A percentile compares a stretch with the other conserved stretches of the same genome.
Evolutionary conservation across 2,329 filamentous ascomycete genomes (phyloP).

Genomic region (Ophiocordyceps polyrhachis-furcata): DNA sequence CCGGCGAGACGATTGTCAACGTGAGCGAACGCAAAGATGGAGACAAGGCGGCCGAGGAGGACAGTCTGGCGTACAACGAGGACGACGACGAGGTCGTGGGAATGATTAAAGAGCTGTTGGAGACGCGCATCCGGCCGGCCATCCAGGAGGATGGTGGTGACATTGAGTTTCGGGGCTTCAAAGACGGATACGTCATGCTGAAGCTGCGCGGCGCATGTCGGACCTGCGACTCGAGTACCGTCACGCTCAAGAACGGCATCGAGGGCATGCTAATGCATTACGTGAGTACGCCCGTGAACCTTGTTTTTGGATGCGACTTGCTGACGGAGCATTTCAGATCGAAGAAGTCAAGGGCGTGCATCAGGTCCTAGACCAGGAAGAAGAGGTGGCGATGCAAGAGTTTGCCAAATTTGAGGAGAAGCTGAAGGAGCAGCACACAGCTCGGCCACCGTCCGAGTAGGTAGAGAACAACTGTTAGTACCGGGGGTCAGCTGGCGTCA

Average conservation of each 20-base stretch:
- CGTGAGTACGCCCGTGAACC: constrained; percentile 30
- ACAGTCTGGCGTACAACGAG: constrained; percentile 68
- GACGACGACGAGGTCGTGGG: constrained; percentile 86
- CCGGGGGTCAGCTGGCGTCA: not conserved
- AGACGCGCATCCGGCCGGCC: constrained; percentile 83
- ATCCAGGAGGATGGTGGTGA: constrained; percentile 97
- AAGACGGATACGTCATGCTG: constrained; percentile 60
- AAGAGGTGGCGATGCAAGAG: constrained; percentile 69
- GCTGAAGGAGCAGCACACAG: constrained; percentile 34
- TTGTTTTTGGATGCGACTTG: not conserved
- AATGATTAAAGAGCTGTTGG: constrained; percentile 96
- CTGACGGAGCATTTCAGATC: constrained; percentile 35
- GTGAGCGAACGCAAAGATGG: constrained; percentile 42
- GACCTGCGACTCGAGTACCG: constrained; percentile 91
- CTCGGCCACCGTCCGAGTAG: constrained; percentile 3
- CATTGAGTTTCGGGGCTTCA: constrained; percentile 85
- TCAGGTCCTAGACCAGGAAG: constrained; percentile 80
- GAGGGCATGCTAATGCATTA: constrained; percentile 98
- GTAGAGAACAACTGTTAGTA: not conserved
- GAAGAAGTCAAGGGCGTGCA: constrained; percentile 88
- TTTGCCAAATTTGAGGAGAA: constrained; percentile 94
- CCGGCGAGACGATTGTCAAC: constrained; percentile 65
- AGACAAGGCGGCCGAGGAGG: constrained; percentile 28
- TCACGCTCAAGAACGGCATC: constrained; percentile 93
- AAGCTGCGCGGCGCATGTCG: constrained; percentile 86